Evolutionary conservation across 2,329 filamentous ascomycete species (phyloP), one percentile per base, ranked within the genome.

Genomic region (Botrytis tulipae): DNA sequence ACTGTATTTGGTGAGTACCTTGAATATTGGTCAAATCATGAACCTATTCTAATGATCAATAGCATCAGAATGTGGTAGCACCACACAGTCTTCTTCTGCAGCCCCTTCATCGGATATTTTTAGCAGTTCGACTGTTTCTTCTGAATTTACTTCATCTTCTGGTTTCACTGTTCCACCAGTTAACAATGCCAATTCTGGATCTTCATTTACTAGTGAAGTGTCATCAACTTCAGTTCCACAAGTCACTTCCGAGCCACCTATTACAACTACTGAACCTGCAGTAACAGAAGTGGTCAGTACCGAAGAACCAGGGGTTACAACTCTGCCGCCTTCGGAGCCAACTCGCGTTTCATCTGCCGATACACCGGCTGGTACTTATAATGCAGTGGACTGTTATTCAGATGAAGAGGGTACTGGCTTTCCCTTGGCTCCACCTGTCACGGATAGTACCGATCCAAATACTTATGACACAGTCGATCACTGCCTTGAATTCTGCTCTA

Each of bases 281-380:
- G 35, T 40, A 40, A 44, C 66, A 42, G 35, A 32, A 22, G 25
- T 16, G 14, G 32, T 48, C 10, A 62, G 20, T 60, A 70, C 57
- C 29, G 48, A 57, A 54, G 66, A 32, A 69, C n/a, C 48, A 25
- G 32, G 35, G 3, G 48, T 9, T 25, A 69, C 66, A 22, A 69
- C 37, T 42, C 35, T 57, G 12, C 48, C 66, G 32, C 18, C 66
- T 32, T 37, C 65, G 9, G 18, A 20, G 6, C 66, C 66, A 69
- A 69, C 66, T 57, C 66, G 66, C 5, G 48, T 69, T 32, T 18
- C 66, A 57, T 57, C 66, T 25, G 48, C 10, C 6, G 10, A 54
- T 68, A 68, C 65, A 22, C 46, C 65, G 8, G 48, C 48, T 42
- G 66, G 66, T 57, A 69, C 48, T 32, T 69, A 57, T 22, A 69